Base-by-base conservation (phyloP, 2,329 filamentous ascomycete species). In the Dactylonectria estremocensis region DNA sequence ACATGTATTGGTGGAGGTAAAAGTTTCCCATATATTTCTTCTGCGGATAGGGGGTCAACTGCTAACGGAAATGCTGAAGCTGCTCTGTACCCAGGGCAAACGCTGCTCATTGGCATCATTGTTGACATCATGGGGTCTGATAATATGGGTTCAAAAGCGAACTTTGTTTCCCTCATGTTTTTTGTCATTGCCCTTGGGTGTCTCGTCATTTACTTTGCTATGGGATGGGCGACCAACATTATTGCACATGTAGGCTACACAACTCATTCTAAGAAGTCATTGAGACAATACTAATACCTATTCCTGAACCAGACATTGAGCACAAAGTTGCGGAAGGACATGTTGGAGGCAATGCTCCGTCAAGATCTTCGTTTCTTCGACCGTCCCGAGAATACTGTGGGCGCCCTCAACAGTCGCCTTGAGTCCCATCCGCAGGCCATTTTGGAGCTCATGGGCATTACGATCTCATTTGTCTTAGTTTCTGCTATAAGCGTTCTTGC, bases 121-220 rank as follows among this genome's bases (percentile, higher is more conserved):
- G 72, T 80, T 18, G 69, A 71, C 0, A 72, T 76, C 3, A 28
- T 28, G 24, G 24, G 24, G 24, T 81, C 81, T 54, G 62, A 68
- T n/a, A 56, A 68, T 9, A 20, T 40, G 7, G 58, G 64, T 9
- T 10, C 56, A 2, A 62, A 64, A 6, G 84, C 82, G 3, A 82
- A 86, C 67, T 86, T 86, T 70, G 68, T 75, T 16, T 58, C 77
- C 3, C 68, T 77, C 4, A 78, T 79, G 75, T 78, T 76, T 57
- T 74, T 79, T 14, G 70, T 77, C 37, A 73, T 77, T 53, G 69
- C 74, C 0, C 46, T 76, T 5, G 76, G 70, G 7, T 69, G 69
- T 31, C 35, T 76, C 1, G 52, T 75, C 20, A 61, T 67, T 0
- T 77, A 78, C 31, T 72, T 67, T 16, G 49, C 66, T 16, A 63